Evolutionary conservation across 495 filamentous ascomycete genomes (phyloP).

Genomic region (Aspergillus coremiiformis): DNA sequence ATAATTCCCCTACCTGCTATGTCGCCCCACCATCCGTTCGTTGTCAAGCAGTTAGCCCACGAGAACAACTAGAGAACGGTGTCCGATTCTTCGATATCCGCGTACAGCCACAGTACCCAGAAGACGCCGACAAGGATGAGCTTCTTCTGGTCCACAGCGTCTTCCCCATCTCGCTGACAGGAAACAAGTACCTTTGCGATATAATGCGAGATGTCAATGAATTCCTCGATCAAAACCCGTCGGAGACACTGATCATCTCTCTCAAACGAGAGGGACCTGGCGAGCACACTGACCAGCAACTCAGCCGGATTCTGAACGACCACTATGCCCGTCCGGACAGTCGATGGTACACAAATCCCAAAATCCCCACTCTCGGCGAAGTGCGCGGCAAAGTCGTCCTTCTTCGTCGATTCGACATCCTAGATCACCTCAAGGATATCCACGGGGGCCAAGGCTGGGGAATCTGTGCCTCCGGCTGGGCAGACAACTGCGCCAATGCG

Average conservation of each 20-base stretch:
- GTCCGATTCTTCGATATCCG: slow-evolving; percentile 93
- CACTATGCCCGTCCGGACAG: slow-evolving; percentile 58
- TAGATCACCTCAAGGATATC: slow-evolving; percentile 50
- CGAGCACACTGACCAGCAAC: slow-evolving; percentile 67
- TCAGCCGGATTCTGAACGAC: slow-evolving; percentile 60
- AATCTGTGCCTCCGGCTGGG: slow-evolving; percentile 78
- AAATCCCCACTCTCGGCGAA: slow-evolving; percentile 76
- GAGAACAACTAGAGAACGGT: slow-evolving; percentile 77
- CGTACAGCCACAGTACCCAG: slow-evolving; percentile 55
- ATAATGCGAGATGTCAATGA: slow-evolving; percentile 59
- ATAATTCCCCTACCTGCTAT: slow-evolving; percentile 84
- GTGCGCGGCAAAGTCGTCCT: slow-evolving; percentile 78
- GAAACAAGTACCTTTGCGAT: slow-evolving; percentile 65
- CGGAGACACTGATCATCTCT: slow-evolving; percentile 77
- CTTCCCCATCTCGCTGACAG: slow-evolving; percentile 67
- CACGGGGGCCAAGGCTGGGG: slow-evolving; percentile 64
- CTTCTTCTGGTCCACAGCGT: slow-evolving; percentile 67
- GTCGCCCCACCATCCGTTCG: slow-evolving; percentile 83
- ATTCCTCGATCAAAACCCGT: slow-evolving; percentile 72
- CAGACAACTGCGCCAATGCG: slow-evolving; percentile 78
- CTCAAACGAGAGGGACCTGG: slow-evolving; percentile 88
- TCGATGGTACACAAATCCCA: slow-evolving; percentile 72
- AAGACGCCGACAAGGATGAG: slow-evolving; percentile 47
- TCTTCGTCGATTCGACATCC: slow-evolving; percentile 69
- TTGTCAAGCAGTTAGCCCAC: slow-evolving; percentile 75